Evolutionary conservation across 805 yeast species (phyloP), one percentile per base, ranked within the genome.

Genomic region (Priceomyces haplophilus): DNA sequence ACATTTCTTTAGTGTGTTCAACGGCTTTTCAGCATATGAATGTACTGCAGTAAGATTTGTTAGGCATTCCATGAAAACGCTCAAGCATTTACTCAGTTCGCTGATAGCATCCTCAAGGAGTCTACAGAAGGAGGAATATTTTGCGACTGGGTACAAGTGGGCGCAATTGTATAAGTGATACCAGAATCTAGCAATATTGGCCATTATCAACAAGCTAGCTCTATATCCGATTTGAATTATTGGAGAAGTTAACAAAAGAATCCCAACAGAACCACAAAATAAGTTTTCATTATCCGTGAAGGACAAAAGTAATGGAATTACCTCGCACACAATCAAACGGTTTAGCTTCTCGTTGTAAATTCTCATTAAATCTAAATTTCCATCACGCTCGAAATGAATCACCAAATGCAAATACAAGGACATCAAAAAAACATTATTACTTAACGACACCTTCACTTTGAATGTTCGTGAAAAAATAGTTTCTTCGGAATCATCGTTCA

Each of bases 381-480:
- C 63, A n/a, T 55, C 56, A 12, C 47, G 36, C 29, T 61, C 65
- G 41, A 65, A 75, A 41, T 66, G 71, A 23, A 72, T 48, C 45
- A 66, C 65, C 12, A 76, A 54, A 45, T 74, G 72, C 43, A 64
- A 69, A 38, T 65, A 66, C 3, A 73, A 48, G 2, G 77, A 58
- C 37, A 70, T 58, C 18, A 66, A 49, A 45, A 74, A 61, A 2
- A 72, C 56, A 21, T 52, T 49, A 7, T 62, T 42, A 17, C 59
- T 49, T 37, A 67, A 45, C 42, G 58, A 65, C 12, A 51, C 47
- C 45, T 64, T 68, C 25, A 59, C 50, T 23, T 45, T 54, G 13
- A 50, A 44, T 33, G 53, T 50, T 37, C 54, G 24, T 21, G 24
- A 21, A 21, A 21, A 21, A 7, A 21, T 8, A 21, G 8, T 42